These are phyloP conservation scores for Angophora floribunda DNA, from an alignment of 345 rosid species.

Conservation along the genomic window DNA sequence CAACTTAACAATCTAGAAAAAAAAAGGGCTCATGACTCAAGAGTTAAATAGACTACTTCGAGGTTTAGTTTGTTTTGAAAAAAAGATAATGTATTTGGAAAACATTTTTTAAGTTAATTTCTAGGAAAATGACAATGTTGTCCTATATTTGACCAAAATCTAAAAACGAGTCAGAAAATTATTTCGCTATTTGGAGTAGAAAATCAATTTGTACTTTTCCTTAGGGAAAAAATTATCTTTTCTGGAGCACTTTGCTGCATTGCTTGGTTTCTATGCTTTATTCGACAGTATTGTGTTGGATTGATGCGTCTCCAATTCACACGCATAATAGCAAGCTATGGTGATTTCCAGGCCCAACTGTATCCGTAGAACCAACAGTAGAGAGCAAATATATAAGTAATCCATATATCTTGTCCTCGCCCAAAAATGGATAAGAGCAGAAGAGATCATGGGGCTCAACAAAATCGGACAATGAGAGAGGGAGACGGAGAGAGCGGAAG, in stretches of 20 bases:
- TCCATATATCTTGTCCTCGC: not conserved
- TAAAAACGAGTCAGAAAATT: too few relatives aligned
- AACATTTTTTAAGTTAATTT: not conserved
- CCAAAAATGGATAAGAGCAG: not conserved
- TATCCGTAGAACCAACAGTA: not conserved
- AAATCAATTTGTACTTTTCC: not conserved
- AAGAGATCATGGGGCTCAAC: not conserved
- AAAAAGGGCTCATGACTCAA: not conserved
- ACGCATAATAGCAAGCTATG: not conserved
- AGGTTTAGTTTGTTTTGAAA: not conserved
- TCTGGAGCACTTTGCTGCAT: not conserved
- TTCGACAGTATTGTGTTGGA: not conserved
- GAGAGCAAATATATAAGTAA: not conserved
- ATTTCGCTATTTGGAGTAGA: not conserved
- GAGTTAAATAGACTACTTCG: not conserved
- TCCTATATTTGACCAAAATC: not conserved
- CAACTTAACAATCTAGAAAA: not conserved
- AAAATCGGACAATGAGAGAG: not conserved
- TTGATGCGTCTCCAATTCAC: not conserved
- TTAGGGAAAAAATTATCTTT: too few relatives aligned
- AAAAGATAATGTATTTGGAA: not conserved
- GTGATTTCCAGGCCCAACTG: not conserved
- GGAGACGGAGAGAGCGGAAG: not conserved
- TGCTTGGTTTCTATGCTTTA: not conserved
- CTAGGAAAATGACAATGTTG: not conserved